These are phyloP conservation scores for Geotrichum phurueaensis DNA, from an alignment of 1,139 yeast genomes.

Conservation along the genomic window DNA sequence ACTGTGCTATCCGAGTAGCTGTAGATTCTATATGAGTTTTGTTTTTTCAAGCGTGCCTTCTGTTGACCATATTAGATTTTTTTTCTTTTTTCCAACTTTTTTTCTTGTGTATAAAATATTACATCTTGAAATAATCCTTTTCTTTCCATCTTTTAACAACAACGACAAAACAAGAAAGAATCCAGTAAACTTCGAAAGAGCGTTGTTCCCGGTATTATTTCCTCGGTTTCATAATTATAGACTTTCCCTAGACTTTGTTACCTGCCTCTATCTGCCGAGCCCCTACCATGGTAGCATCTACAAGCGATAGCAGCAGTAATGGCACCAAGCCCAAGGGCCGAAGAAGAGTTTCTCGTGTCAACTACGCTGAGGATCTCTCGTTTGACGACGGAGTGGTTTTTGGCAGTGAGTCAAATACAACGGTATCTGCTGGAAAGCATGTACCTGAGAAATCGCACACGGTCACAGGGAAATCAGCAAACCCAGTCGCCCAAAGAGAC, in stretches of 20 bases:
- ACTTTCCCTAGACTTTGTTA: not conserved
- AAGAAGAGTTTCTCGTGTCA: conserved; percentile 29
- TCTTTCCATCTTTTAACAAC: not conserved
- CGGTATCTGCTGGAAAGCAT: not conserved
- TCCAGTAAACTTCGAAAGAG: not conserved
- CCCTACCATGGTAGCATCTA: not conserved
- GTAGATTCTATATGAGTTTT: not conserved
- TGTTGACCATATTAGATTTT: not conserved
- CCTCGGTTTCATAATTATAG: not conserved
- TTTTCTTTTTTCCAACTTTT: not conserved
- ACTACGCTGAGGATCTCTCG: conserved; percentile 29
- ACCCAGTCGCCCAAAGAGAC: conserved; percentile 1
- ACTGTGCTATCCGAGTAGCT: not conserved
- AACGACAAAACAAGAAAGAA: not conserved
- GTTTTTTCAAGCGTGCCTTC: not conserved
- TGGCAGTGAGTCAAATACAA: not conserved
- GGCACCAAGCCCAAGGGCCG: conserved; percentile 13
- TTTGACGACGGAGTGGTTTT: conserved; percentile 4
- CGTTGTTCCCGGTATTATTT: not conserved
- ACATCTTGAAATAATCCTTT: not conserved
- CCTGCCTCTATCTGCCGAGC: not conserved
- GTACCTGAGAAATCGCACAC: not conserved
- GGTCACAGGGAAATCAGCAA: not conserved
- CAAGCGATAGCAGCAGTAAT: not conserved
- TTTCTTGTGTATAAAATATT: not conserved